These are phyloP conservation scores for Collariella sp. DNA, from an alignment of 495 filamentous ascomycete species.

Conservation along the genomic window DNA sequence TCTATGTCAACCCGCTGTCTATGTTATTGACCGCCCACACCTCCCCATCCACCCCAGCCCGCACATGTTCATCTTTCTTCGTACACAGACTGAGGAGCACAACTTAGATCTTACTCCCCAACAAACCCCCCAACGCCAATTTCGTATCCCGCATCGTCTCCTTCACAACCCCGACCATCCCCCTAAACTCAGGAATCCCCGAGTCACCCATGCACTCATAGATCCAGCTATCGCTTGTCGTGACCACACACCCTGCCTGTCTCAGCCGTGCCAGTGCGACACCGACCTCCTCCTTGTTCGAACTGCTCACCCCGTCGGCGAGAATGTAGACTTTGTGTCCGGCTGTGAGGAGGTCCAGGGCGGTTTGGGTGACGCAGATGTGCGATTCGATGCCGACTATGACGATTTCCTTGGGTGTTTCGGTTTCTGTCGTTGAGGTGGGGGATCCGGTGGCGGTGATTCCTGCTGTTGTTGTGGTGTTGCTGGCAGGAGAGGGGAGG, in stretches of 20 bases:
- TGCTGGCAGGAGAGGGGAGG: background rate
- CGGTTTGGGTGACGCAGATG: constrained; percentile 91
- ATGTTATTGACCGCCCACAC: background rate
- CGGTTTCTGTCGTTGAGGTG: background rate
- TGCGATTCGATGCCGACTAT: constrained; percentile 88
- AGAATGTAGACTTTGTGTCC: constrained; percentile 81
- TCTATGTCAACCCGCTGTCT: background rate
- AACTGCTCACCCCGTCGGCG: constrained; percentile 84
- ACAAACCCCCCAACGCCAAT: constrained; percentile 51
- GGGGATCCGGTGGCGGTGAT: too few relatives aligned
- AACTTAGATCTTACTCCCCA: constrained; percentile 58
- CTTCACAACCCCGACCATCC: constrained; percentile 69
- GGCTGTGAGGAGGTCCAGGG: constrained; percentile 63
- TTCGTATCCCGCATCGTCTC: constrained; percentile 60
- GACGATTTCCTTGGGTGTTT: constrained; percentile 35
- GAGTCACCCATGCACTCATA: constrained; percentile 94
- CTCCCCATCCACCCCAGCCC: too few relatives aligned
- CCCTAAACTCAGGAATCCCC: constrained; percentile 61
- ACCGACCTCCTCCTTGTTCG: constrained; percentile 70
- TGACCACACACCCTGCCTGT: constrained; percentile 68
- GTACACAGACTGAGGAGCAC: too few relatives aligned
- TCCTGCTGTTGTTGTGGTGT: background rate
- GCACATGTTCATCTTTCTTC: too few relatives aligned
- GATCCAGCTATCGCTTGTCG: constrained; percentile 81
- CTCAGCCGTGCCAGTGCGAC: constrained; percentile 70